Conservation (phyloP, 2,329 filamentous ascomycete genomes). For the Ceratocystiopsis sp. region DNA sequence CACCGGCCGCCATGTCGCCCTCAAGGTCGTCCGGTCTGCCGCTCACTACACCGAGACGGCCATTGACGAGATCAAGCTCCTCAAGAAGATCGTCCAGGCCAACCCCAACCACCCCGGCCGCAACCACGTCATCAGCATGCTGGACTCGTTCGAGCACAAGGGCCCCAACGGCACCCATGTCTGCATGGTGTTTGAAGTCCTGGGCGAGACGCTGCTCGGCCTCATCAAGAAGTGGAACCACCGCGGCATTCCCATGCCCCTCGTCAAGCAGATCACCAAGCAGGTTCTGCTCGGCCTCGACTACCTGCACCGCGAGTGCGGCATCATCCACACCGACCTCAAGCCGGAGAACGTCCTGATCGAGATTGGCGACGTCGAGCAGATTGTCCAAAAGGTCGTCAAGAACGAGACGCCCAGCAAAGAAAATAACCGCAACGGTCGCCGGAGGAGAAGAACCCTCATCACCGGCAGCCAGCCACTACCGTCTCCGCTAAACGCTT, state of each 20-base stretch:
- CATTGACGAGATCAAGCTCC: constrained; percentile 95
- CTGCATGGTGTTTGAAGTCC: constrained; percentile 97
- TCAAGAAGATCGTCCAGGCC: constrained; percentile 90
- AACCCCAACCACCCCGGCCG: constrained; percentile 90
- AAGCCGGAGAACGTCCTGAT: constrained; percentile 98
- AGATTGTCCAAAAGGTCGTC: constrained; percentile 93
- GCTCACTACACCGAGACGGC: constrained; percentile 98
- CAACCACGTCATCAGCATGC: constrained; percentile 84
- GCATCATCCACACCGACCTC: constrained; percentile 94
- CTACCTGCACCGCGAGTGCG: constrained; percentile 92
- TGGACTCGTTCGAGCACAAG: constrained; percentile 96
- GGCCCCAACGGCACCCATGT: constrained; percentile 92
- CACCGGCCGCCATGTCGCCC: constrained; percentile 82
- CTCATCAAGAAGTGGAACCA: constrained; percentile 99
- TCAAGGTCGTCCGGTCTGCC: constrained; percentile 94
- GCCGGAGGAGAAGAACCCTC: constrained; percentile 74
- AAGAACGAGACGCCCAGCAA: constrained; percentile 62
- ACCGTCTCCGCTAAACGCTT: constrained; percentile 84
- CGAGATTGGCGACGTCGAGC: constrained; percentile 96
- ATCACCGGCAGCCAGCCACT: constrained; percentile 95
- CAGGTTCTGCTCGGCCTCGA: constrained; percentile 91
- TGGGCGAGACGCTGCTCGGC: constrained; percentile 86
- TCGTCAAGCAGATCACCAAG: constrained; percentile 98
- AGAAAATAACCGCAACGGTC: constrained; percentile 81
- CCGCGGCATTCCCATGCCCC: constrained; percentile 83